These are phyloP conservation scores for Syncephalis fuscata DNA, from an alignment of 371 early-diverging fungal genomes.

Conservation along the genomic window DNA sequence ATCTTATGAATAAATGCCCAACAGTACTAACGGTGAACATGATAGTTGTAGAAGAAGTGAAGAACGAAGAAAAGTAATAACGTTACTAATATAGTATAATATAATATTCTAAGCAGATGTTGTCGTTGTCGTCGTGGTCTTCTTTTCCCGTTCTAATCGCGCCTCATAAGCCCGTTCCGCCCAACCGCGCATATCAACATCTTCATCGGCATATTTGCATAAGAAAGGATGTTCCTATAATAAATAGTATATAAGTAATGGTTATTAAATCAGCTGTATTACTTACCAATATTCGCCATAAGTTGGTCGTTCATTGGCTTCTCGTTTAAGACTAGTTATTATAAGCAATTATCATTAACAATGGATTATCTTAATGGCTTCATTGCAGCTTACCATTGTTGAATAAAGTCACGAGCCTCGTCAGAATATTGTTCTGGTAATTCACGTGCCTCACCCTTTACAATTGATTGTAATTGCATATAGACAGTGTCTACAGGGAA, in stretches of 20 bases:
- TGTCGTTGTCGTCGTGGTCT: no score
- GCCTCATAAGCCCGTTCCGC: conserved; percentile 21
- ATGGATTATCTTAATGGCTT: not conserved
- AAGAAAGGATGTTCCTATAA: conserved; percentile 54
- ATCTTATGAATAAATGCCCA: no score
- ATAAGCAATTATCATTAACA: not conserved
- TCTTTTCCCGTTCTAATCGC: not conserved
- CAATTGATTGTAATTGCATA: conserved; percentile 29
- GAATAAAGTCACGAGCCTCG: conserved; percentile 62
- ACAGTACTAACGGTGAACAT: no score
- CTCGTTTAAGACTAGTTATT: conserved; percentile 46
- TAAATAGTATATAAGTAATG: not conserved
- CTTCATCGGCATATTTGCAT: conserved; percentile 19
- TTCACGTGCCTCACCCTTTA: no score
- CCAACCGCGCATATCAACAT: conserved; percentile 77
- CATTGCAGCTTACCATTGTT: conserved; percentile 31
- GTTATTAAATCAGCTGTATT: not conserved
- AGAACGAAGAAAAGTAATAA: no score
- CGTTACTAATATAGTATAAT: no score
- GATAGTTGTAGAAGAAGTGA: no score
- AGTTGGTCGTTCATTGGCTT: conserved; percentile 47
- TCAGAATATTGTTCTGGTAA: conserved; percentile 26
- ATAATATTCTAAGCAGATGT: no score
- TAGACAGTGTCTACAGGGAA: conserved; percentile 43
- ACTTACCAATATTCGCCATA: conserved; percentile 40